Conservation (phyloP, 2,329 filamentous ascomycete genomes). For the Blastomyces percursus region DNA sequence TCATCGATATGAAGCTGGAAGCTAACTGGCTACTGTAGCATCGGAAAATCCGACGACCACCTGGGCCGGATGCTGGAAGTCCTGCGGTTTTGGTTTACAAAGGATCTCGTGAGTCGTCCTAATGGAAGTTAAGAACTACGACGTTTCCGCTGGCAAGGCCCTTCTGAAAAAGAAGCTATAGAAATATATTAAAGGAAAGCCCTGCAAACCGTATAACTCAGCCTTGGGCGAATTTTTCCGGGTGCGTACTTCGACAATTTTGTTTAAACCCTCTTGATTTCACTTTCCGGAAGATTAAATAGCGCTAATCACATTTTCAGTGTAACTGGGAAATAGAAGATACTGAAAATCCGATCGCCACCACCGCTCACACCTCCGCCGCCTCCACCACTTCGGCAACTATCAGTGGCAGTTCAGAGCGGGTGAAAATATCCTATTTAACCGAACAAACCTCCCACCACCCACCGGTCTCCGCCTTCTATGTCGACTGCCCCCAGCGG, state of each 20-base stretch:
- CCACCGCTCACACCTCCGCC: neutral
- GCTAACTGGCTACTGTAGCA: conserved; percentile 35
- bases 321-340: conserved; percentile 94
- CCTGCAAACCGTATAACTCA: conserved; percentile 98
- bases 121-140: conserved; percentile 1
- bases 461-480: conserved; percentile 92
- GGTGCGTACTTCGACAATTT: conserved; percentile 41
- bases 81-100: conserved; percentile 95
- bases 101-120: conserved; percentile 56
- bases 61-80: conserved; percentile 92
- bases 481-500: conserved; percentile 81
- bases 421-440: conserved; percentile 77
- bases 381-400: conserved; percentile 18
- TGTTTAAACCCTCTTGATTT: neutral
- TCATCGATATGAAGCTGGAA: neutral
- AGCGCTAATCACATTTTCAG: conserved; percentile 35
- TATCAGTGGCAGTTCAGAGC: conserved; percentile 28
- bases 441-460: conserved; percentile 98
- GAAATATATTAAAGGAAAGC: conserved; percentile 98
- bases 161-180: conserved; percentile 24
- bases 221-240: conserved; percentile 95
- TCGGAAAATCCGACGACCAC: conserved; percentile 81
- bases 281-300: neutral
- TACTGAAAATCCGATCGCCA: conserved; percentile 53
- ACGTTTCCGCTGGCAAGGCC: conserved; percentile 13